Evolutionary conservation across 2,329 filamentous ascomycete genomes (phyloP), one percentile per base, ranked within the genome.

Genomic region (Penicillium sp.): DNA sequence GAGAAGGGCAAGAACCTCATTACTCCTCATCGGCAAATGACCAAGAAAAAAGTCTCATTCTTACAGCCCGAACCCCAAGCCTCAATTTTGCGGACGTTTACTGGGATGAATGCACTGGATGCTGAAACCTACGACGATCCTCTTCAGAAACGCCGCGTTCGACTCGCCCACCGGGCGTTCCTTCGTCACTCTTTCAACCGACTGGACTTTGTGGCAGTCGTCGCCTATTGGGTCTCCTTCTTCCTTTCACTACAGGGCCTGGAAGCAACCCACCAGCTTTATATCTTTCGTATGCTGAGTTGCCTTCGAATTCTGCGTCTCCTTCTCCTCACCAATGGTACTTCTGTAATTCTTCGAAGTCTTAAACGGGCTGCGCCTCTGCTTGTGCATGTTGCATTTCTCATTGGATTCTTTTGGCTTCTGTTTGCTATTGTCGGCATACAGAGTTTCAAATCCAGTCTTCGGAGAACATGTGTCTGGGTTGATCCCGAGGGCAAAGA

Each of bases 361-460:
- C 76, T 99, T 59, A 99, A 99, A 72, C 96, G 96, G 72, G 93
- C 95, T 1, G 92, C 93, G 0, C 95, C 96, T 2, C 81, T 96
- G 35, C 85, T 99, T 25, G 86, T 97, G 26, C 92, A 96, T 61
- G 93, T 99, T 31, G 93, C 91, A 1, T 97, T 99, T 71, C 81
- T 99, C 23, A 92, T 99, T 64, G 85, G 90, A 14, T 99, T 99
- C 77, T 99, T 99, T 77, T 99, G 95, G 95, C 83, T 99, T 43
- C 79, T 98, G 11, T 99, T 99, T 77, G 95, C 92, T 37, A 97
- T 99, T 61, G 88, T 99, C 57, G 96, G 95, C 6, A 90, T 99
- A 23, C 96, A 99, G 73, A 96, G 91, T 75, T 99, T 99, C 79
- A 93, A 93, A 75, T 88, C 89, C 9, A 93, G 90, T 72, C 76